Conservation (phyloP, 805 yeast species). For the Myxozyma neotropica region DNA sequence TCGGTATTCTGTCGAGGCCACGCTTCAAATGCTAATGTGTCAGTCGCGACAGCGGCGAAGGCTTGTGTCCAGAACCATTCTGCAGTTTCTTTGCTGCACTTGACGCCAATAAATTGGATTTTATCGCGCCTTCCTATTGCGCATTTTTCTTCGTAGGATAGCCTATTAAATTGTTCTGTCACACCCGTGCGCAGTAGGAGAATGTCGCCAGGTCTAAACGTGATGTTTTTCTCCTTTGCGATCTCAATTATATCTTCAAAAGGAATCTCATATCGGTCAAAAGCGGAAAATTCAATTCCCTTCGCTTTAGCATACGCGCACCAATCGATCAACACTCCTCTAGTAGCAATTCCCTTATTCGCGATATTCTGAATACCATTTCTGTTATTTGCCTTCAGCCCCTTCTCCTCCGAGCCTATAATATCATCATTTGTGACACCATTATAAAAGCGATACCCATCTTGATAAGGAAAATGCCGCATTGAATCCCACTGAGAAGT, state of each 20-base stretch:
- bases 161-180: neutral
- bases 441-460: neutral
- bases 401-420: neutral
- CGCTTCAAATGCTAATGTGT: constrained; percentile 13
- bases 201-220: constrained; percentile 7
- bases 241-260: neutral
- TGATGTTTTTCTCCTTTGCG: neutral
- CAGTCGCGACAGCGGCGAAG: constrained; percentile 10
- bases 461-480: constrained; percentile 10
- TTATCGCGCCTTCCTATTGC: neutral
- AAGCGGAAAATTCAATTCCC: neutral
- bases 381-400: neutral
- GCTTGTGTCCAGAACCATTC: constrained; percentile 5
- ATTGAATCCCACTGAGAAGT: constrained; percentile 16
- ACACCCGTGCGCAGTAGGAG: constrained; percentile 10
- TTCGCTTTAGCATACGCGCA: neutral
- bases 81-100: neutral
- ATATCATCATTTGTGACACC: constrained; percentile 1
- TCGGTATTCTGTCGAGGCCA: constrained; percentile 4
- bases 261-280: constrained; percentile 7
- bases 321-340: constrained; percentile 11
- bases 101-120: neutral
- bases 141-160: constrained; percentile 2
- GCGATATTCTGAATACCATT: constrained; percentile 16
- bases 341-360: constrained; percentile 2